A percentile compares a stretch with the other conserved stretches of the same genome.
These are phyloP conservation scores for Dictyostelium intermedium DNA, from an alignment of 78 protist species.

Conservation along the genomic window DNA sequence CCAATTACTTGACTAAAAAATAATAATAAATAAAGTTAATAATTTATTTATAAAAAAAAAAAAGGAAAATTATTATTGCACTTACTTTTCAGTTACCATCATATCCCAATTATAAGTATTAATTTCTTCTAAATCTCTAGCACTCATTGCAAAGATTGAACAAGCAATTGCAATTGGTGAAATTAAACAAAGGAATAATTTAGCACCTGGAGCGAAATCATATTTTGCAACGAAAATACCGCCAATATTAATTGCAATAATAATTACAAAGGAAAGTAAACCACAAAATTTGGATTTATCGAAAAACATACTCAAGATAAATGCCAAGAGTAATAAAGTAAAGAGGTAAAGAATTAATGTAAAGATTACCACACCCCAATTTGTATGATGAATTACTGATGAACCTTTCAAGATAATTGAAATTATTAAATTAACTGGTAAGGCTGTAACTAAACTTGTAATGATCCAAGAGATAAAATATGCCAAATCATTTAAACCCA, in stretches of 20 bases:
- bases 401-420: neutral
- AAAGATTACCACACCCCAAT: slow-evolving; percentile 10
- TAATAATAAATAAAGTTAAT: neutral
- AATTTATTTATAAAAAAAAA: no score
- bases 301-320: slow-evolving; percentile 30
- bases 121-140: slow-evolving; percentile 11
- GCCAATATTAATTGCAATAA: slow-evolving; percentile 8
- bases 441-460: neutral
- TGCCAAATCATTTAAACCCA: slow-evolving; percentile 39
- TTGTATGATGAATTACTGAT: neutral
- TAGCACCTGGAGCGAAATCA: neutral
- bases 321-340: slow-evolving; percentile 4
- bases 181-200: slow-evolving; percentile 17
- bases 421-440: slow-evolving; percentile 11
- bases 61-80: no score
- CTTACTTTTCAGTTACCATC: neutral
- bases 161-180: slow-evolving; percentile 65
- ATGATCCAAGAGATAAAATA: slow-evolving; percentile 36
- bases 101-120: neutral
- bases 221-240: slow-evolving; percentile 69
- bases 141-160: slow-evolving; percentile 6
- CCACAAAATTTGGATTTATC: slow-evolving; percentile 64
- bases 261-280: slow-evolving; percentile 1
- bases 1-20: slow-evolving; percentile 10
- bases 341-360: slow-evolving; percentile 23